Base-by-base conservation (phyloP, 192 early-diverging fungal genomes). In the Dimargaris xerosporica region DNA sequence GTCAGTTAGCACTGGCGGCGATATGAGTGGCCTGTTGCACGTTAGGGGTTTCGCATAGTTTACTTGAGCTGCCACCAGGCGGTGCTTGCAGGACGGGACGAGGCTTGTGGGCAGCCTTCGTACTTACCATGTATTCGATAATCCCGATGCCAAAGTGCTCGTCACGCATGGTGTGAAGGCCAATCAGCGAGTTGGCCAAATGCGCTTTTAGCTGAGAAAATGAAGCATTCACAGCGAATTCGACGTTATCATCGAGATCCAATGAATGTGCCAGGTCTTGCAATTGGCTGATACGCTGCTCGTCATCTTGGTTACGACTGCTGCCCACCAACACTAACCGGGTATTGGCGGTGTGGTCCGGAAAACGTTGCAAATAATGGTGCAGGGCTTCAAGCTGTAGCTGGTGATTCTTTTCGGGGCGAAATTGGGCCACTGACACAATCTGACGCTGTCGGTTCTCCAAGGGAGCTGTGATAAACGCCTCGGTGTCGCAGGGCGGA, bases 61-160 rank as follows among this genome's bases (percentile, higher is more conserved):
- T 6, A 21, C 25, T 10, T 51, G 21, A n/a, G 25, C 7, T 13
- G 7, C 6, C 50, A 13, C 25, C 19, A 13, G 6, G 19, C 5
- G 5, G 11, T 23, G 50, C 50, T n/a, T n/a, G 15, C 7, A 13
- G 50, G 21, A 21, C 50, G 19, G 6, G 25, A 51, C n/a, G 19
- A 13, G 9, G 9, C 50, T 23, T 7, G 19, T 6, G 25, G 25
- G 19, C 10, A 23, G 25, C 19, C 6, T 21, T n/a, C 19, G 19
- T 7, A 6, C 65, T 51, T 78, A 89, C 91, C 96, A 99, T 96
- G 68, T 93, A 96, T 69, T 99, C 96, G 2, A 99, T 89, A 50
- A 98, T 81, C 30, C 89, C 85, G 63, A 99, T 99, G 6, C 96
- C 96, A 79, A 99, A 99, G 67, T 99, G 96, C 70, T 99, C 96